A percentile compares a stretch with the other conserved stretches of the same genome.
phyloP scores from a whole-genome alignment of 305 asterid species.

The Fraxinus latifolia region DNA sequence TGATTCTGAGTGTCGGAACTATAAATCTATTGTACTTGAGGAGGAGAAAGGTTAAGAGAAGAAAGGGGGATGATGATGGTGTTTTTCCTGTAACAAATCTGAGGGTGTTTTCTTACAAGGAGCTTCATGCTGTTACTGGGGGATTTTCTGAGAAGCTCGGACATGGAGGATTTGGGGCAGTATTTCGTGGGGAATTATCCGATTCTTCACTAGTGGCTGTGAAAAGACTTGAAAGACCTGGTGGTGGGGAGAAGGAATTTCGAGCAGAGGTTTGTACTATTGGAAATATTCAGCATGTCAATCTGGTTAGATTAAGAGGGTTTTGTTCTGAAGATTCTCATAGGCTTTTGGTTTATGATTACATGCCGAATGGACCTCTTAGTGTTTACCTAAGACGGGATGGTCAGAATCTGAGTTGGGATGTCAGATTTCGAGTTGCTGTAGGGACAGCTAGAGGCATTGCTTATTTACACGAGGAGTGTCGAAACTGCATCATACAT shows the following conservation, averaged over 20 bases:
- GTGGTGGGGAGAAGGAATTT: constrained; percentile 73
- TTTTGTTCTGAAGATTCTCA: constrained; percentile 72
- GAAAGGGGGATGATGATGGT: constrained; percentile 40
- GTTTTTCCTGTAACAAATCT: constrained; percentile 56
- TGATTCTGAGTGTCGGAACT: constrained; percentile 38
- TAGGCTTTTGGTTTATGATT: constrained; percentile 71
- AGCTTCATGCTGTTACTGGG: constrained; percentile 56
- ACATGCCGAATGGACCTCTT: constrained; percentile 75
- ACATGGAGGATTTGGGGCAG: constrained; percentile 81
- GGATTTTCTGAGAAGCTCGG: constrained; percentile 78
- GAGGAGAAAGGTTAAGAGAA: constrained; percentile 36
- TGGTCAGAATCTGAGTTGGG: constrained; percentile 60
- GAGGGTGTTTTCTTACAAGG: constrained; percentile 63
- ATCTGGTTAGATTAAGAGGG: constrained; percentile 69
- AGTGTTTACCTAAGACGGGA: constrained; percentile 49
- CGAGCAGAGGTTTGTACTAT: constrained; percentile 76
- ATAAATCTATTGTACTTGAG: constrained; percentile 35
- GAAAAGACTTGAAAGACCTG: constrained; percentile 71
- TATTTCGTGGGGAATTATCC: constrained; percentile 53
- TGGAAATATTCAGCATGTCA: constrained; percentile 75
- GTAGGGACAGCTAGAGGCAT: constrained; percentile 66
- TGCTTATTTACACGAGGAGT: constrained; percentile 73
- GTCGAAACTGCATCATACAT: constrained; percentile 61
- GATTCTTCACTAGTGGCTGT: constrained; percentile 67
- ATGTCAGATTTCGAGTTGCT: constrained; percentile 53